Evolutionary conservation across 768 basidiomycete species (phyloP), one percentile per base, ranked within the genome.

Genomic region (Asterophora lycoperdoides): DNA sequence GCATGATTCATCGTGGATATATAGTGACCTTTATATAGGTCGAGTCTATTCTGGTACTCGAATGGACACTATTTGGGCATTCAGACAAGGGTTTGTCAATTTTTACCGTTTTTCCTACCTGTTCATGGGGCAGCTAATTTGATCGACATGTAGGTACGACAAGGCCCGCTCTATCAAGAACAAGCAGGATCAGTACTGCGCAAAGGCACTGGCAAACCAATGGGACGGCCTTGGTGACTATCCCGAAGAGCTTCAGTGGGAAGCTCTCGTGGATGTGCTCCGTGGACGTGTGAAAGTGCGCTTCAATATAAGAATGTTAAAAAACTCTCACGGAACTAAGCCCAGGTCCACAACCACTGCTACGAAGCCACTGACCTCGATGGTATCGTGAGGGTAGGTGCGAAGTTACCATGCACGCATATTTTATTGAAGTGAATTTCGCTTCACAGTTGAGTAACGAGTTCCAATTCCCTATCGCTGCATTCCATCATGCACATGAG

Each of bases 401-500:
- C 30, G 8, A 32, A 32, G 8, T 13, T 68, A 6, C 14, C 8
- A 2, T 20, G 3, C 18, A 35, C 20, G 13, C 35, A 18, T 2
- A n/a, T 30, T n/a, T 18, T 8, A 9, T 36, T 29, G 49, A 23
- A 42, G 17, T 9, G 23, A 26, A 13, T 45, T 2, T 46, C 3
- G 8, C 2, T 19, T 2, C 43, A 83, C 35, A 89, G 79, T 73
- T 91, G 26, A 80, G 87, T 34, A 88, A 92, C 56, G 89, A 93
- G 60, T 93, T 91, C 74, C 74, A 84, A 55, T 89, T 89, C 63
- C 77, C 81, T 6, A 75, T 90, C 46, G 81, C 86, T 7, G 82
- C 83, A 0, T 81, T 91, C 61, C 89, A 91, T 59, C 81, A 84
- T 49, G 89, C 90, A 1, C 81, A 81, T 48, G 89, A 92, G 57